Evolutionary conservation across 2,329 filamentous ascomycete species (phyloP).

Genomic region (Colletotrichum tropicicola): DNA sequence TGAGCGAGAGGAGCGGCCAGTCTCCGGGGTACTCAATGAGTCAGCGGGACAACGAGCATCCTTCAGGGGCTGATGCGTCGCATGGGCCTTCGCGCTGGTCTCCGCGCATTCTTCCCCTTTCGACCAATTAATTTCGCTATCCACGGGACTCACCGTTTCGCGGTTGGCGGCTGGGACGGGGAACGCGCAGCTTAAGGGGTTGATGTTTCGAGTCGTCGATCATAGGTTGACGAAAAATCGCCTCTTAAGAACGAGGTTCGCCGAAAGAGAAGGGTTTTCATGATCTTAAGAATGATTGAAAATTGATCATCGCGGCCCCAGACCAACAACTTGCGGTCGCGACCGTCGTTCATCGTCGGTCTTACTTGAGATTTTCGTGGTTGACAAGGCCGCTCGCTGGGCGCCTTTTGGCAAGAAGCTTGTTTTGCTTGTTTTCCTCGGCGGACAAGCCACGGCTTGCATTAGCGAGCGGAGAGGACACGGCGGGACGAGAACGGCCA

Average conservation of each 20-base stretch:
- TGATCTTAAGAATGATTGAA: not conserved
- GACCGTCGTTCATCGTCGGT: not conserved
- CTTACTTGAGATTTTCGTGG: not conserved
- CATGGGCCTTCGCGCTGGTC: not conserved
- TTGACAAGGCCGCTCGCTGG: not conserved
- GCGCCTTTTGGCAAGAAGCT: conserved; percentile 6
- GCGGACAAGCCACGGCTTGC: not conserved
- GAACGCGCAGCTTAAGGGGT: not conserved
- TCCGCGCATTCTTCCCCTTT: not conserved
- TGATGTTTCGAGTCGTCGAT: conserved; percentile 10
- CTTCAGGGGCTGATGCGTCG: not conserved
- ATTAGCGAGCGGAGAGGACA: conserved; percentile 6
- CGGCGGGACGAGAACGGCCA: conserved; percentile 5
- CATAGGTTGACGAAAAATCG: not conserved
- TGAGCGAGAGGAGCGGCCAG: not conserved
- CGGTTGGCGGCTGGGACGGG: not conserved
- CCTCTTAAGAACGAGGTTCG: not conserved
- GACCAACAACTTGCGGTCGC: too few species aligned
- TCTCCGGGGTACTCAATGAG: not conserved
- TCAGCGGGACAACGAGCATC: not conserved
- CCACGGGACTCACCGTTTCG: conserved; percentile 1
- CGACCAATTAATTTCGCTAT: not conserved
- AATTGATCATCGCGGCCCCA: not conserved
- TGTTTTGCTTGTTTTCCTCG: conserved; percentile 21
- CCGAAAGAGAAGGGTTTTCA: not conserved